These are phyloP conservation scores for Suhomyces sp. DNA, from an alignment of 805 yeast species.

Conservation along the genomic window DNA sequence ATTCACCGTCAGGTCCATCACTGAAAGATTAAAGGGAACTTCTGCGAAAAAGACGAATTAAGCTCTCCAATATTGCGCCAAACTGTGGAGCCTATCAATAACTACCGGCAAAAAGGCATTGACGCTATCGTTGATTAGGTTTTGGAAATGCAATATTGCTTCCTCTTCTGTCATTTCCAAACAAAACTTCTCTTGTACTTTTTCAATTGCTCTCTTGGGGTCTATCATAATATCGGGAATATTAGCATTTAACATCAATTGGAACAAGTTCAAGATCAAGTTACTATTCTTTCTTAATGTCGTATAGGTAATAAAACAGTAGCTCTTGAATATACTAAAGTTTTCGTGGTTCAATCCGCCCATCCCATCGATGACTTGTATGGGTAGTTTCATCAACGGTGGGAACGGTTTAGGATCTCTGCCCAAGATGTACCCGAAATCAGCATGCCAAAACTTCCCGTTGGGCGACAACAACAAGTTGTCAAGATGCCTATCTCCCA, in stretches of 20 bases:
- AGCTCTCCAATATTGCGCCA: constrained; percentile 98
- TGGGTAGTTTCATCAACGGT: constrained; percentile 95
- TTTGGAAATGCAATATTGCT: constrained; percentile 92
- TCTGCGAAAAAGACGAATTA: constrained; percentile 20
- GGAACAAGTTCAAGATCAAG: constrained; percentile 84
- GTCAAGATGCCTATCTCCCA: constrained; percentile 96
- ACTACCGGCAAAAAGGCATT: constrained; percentile 92
- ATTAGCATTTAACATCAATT: constrained; percentile 88
- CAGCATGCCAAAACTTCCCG: constrained; percentile 96
- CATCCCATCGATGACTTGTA: constrained; percentile 96
- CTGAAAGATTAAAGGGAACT: constrained; percentile 4
- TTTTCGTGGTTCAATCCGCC: constrained; percentile 89
- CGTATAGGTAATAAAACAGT: constrained; percentile 92
- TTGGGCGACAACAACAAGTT: constrained; percentile 71
- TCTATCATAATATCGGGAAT: constrained; percentile 88
- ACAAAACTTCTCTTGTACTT: constrained; percentile 92
- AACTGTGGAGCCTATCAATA: constrained; percentile 88
- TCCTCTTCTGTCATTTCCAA: constrained; percentile 93
- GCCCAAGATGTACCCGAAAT: constrained; percentile 94
- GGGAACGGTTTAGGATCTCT: constrained; percentile 99
- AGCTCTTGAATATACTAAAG: constrained; percentile 81
- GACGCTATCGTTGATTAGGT: constrained; percentile 89
- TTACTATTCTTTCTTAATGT: constrained; percentile 87
- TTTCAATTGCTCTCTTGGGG: constrained; percentile 80
- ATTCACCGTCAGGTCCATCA: constrained; percentile 4